Percentiles rank a stretch among this genome's conserved stretches.
phyloP scores from a whole-genome alignment of 1,284 basidiomycete species.

The Apiotrichum gamsii region DNA sequence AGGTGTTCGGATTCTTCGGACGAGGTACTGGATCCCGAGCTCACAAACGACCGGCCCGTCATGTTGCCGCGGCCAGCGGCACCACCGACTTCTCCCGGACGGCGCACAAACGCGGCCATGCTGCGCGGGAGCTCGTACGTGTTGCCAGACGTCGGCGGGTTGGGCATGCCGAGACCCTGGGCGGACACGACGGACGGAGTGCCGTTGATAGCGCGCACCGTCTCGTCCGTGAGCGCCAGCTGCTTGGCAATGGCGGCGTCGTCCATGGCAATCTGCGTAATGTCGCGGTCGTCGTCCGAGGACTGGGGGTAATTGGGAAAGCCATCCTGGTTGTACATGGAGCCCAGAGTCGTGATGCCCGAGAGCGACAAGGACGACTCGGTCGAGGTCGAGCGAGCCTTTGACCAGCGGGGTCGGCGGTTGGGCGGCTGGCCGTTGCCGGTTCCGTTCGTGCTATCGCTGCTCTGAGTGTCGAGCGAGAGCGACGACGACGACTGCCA shows the following conservation, averaged over 20 bases:
- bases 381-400: constrained; percentile 30
- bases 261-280: constrained; percentile 18
- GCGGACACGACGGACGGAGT: constrained; percentile 36
- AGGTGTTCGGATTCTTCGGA: constrained; percentile 43
- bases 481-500: constrained; percentile 5
- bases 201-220: constrained; percentile 39
- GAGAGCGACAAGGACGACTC: constrained; percentile 28
- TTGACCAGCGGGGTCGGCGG: too few species aligned
- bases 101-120: constrained; percentile 17
- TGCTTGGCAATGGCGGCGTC: constrained; percentile 20
- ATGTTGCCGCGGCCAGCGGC: constrained; percentile 14
- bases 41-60: constrained; percentile 16
- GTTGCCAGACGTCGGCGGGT: constrained; percentile 9
- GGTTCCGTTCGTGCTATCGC: constrained; percentile 4
- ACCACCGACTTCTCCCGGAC: background rate
- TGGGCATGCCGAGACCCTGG: constrained; percentile 11
- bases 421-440: background rate
- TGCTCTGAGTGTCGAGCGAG: constrained; percentile 3
- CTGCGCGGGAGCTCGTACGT: constrained; percentile 18
- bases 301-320: constrained; percentile 26
- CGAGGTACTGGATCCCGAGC: constrained; percentile 28
- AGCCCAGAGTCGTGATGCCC: constrained; percentile 27
- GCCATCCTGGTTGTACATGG: constrained; percentile 41
- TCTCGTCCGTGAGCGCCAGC: constrained; percentile 40
- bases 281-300: constrained; percentile 13